These are phyloP conservation scores for Didymella keratinophila DNA, from an alignment of 2,329 filamentous ascomycete genomes.

Conservation along the genomic window DNA sequence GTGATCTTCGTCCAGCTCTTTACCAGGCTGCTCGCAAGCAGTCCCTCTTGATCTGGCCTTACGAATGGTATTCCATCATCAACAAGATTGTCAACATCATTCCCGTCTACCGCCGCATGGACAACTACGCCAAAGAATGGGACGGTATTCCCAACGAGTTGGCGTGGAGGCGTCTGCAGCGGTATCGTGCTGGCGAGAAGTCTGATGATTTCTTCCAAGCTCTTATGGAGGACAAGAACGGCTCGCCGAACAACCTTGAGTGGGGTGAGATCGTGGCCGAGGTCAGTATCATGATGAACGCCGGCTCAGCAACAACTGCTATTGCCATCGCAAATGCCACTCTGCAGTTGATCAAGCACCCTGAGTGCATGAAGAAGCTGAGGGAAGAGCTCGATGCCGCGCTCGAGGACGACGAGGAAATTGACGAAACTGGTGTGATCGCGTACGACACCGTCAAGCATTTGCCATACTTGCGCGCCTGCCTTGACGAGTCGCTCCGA, in stretches of 20 bases:
- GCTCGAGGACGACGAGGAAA: slow-evolving; percentile 38
- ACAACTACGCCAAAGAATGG: slow-evolving; percentile 54
- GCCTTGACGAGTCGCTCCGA: slow-evolving; percentile 56
- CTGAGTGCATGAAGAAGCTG: slow-evolving; percentile 39
- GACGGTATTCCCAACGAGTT: slow-evolving; percentile 60
- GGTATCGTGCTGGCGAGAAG: slow-evolving; percentile 62
- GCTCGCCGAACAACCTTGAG: slow-evolving; percentile 58
- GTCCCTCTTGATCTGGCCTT: slow-evolving; percentile 60
- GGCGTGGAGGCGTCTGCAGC: slow-evolving; percentile 53
- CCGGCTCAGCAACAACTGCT: slow-evolving; percentile 61
- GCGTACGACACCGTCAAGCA: slow-evolving; percentile 42
- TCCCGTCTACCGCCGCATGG: slow-evolving; percentile 54
- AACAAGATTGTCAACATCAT: slow-evolving; percentile 59
- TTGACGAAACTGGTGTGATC: slow-evolving; percentile 36
- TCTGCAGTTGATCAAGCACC: slow-evolving; percentile 61
- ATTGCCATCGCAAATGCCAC: slow-evolving; percentile 63
- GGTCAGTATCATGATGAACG: slow-evolving; percentile 60
- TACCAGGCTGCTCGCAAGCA: slow-evolving; percentile 62
- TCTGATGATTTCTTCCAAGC: slow-evolving; percentile 67
- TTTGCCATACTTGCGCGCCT: slow-evolving; percentile 50
- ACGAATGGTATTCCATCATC: slow-evolving; percentile 60
- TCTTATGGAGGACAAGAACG: slow-evolving; percentile 62
- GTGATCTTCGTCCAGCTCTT: slow-evolving; percentile 60
- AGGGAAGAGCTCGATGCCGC: slow-evolving; percentile 41
- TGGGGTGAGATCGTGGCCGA: slow-evolving; percentile 68